A percentile compares a stretch with the other conserved stretches of the same genome.
These are phyloP conservation scores for Trichomonas vaginalis DNA, from an alignment of 208 protist species.

Conservation along the genomic window DNA sequence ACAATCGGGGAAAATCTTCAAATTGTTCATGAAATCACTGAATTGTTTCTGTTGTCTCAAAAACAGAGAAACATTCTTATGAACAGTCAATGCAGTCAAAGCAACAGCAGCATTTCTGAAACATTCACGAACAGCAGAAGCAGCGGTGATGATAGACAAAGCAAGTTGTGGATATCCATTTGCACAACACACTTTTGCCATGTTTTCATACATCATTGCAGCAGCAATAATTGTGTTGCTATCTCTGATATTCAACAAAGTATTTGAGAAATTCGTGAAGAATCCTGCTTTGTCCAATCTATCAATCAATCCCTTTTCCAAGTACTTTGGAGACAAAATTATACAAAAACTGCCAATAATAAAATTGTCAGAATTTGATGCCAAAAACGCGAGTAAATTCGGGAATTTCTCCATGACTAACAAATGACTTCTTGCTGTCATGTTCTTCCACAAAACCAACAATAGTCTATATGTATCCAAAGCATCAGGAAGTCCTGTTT, in stretches of 20 bases:
- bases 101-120: not conserved
- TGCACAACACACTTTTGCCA: not conserved
- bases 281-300: not conserved
- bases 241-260: not conserved
- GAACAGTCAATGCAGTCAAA: not conserved
- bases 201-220: not conserved
- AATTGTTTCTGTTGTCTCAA: not conserved
- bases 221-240: not conserved
- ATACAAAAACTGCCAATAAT: not conserved
- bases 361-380: not conserved
- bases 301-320: not conserved
- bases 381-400: not conserved
- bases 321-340: not conserved
- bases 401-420: not conserved
- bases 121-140: not conserved
- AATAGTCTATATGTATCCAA: not conserved
- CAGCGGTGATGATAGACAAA: not conserved
- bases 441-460: not conserved
- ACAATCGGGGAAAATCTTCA: not conserved
- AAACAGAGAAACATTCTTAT: not conserved
- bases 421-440: not conserved
- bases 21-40: not conserved
- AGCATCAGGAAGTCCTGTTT: not conserved
- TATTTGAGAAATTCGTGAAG: not conserved
- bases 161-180: not conserved